Conservation (phyloP, 2,329 filamentous ascomycete genomes). For the Fusarium burgessii region DNA sequence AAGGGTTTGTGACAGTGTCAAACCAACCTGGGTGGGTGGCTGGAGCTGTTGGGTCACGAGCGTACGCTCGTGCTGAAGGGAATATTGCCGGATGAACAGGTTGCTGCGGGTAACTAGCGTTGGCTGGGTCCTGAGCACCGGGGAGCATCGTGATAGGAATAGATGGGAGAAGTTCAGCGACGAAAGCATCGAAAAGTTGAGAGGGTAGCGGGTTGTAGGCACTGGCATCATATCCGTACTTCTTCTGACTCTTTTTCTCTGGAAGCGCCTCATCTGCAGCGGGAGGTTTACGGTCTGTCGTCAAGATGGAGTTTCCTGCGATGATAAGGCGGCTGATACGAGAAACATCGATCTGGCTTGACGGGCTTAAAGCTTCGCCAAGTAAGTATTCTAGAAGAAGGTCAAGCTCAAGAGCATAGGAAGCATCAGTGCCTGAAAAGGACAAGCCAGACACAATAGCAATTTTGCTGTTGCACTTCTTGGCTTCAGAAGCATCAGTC, state of each 20-base stretch:
- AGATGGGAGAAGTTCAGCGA: slow-evolving; percentile 83
- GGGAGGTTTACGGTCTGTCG: slow-evolving; percentile 58
- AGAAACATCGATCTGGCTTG: slow-evolving; percentile 69
- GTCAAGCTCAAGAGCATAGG: slow-evolving; percentile 79
- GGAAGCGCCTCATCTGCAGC: slow-evolving; percentile 51
- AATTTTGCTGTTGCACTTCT: slow-evolving; percentile 69
- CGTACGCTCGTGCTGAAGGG: slow-evolving; percentile 77
- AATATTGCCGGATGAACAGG: slow-evolving; percentile 95
- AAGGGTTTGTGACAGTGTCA: slow-evolving; percentile 91
- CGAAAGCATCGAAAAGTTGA: slow-evolving; percentile 84
- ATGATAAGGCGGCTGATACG: slow-evolving; percentile 88
- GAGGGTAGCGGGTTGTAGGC: slow-evolving; percentile 90
- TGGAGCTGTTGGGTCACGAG: slow-evolving; percentile 57
- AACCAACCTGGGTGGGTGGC: slow-evolving; percentile 75
- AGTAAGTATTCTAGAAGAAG: slow-evolving; percentile 89
- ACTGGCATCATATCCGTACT: slow-evolving; percentile 93
- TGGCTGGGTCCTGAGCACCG: slow-evolving; percentile 86
- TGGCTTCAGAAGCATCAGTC: slow-evolving; percentile 55
- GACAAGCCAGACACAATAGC: slow-evolving; percentile 90
- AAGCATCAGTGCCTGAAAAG: slow-evolving; percentile 79
- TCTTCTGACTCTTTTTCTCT: slow-evolving; percentile 71
- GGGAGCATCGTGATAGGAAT: slow-evolving; percentile 92
- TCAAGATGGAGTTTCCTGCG: slow-evolving; percentile 90
- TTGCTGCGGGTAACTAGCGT: slow-evolving; percentile 90
- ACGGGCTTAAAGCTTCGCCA: slow-evolving; percentile 77